phyloP scores from a whole-genome alignment of 2,329 filamentous ascomycete species.

The Orbilia ellipsospora region DNA sequence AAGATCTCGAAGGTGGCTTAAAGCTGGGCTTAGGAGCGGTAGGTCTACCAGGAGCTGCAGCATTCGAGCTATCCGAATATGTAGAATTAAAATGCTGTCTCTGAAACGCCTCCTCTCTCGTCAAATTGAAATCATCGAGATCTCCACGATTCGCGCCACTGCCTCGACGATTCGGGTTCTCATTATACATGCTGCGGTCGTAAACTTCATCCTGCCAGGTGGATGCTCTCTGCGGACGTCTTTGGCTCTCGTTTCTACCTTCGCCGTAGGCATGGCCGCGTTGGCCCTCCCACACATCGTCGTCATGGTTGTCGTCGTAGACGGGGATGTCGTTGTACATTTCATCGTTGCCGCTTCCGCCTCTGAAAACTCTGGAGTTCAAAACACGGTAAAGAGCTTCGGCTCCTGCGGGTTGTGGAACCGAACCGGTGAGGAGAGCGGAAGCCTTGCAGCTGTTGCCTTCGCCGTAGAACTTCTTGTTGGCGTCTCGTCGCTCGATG shows the following conservation, averaged over 20 bases:
- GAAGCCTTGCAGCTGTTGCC: constrained; percentile 73
- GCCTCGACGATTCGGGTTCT: constrained; percentile 52
- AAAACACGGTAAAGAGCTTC: constrained; percentile 81
- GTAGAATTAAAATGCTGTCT: constrained; percentile 58
- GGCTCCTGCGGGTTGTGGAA: constrained; percentile 82
- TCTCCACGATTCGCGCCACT: constrained; percentile 64
- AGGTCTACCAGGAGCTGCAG: constrained; percentile 77
- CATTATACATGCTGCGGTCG: constrained; percentile 67
- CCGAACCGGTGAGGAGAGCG: constrained; percentile 81
- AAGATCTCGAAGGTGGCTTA: constrained; percentile 65
- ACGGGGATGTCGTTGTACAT: constrained; percentile 96
- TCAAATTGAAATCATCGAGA: constrained; percentile 62
- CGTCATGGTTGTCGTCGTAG: constrained; percentile 84
- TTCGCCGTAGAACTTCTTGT: constrained; percentile 86
- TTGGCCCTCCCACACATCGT: constrained; percentile 83
- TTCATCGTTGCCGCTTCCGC: constrained; percentile 68
- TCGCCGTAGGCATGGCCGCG: constrained; percentile 76
- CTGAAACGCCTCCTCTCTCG: constrained; percentile 57
- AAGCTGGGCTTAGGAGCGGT: constrained; percentile 92
- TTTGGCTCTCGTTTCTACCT: constrained; percentile 22
- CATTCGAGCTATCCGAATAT: constrained; percentile 58
- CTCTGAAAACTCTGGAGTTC: constrained; percentile 84
- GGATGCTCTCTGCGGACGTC: constrained; percentile 70
- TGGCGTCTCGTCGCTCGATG: constrained; percentile 94
- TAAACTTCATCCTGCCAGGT: constrained; percentile 83